Conservation (phyloP, 352 stramenopile species). For the Pythium phragmitis region DNA sequence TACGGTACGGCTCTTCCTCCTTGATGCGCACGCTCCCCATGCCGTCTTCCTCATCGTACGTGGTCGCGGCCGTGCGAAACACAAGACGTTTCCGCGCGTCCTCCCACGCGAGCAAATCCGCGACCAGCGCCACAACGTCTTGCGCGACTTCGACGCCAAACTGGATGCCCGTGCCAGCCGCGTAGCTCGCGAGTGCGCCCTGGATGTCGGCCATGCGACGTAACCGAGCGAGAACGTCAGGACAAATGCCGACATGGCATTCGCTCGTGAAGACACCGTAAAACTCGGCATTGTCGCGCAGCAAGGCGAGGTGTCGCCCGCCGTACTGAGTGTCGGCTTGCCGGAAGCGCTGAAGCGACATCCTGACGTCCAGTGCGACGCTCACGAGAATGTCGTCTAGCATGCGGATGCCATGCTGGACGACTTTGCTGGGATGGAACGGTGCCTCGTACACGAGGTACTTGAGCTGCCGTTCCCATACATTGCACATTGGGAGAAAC, state of each 20-base stretch:
- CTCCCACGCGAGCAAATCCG: slow-evolving; percentile 71
- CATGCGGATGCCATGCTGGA: slow-evolving; percentile 77
- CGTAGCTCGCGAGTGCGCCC: slow-evolving; percentile 65
- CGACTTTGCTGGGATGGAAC: slow-evolving; percentile 73
- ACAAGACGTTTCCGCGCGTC: slow-evolving; percentile 50
- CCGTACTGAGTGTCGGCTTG: slow-evolving; percentile 37
- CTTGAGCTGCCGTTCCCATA: slow-evolving; percentile 79
- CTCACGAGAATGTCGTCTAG: slow-evolving; percentile 82
- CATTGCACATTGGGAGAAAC: slow-evolving; percentile 67
- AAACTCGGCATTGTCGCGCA: slow-evolving; percentile 71
- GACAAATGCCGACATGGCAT: slow-evolving; percentile 43
- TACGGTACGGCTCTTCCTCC: slow-evolving; percentile 15
- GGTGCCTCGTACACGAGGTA: slow-evolving; percentile 78
- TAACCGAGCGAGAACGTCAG: slow-evolving; percentile 56
- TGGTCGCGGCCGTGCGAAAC: slow-evolving; percentile 14
- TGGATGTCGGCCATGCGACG: slow-evolving; percentile 80
- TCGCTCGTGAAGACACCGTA: slow-evolving; percentile 59
- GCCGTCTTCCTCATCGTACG: not conserved
- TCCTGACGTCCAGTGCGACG: slow-evolving; percentile 62
- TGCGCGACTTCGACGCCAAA: slow-evolving; percentile 79
- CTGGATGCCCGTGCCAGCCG: slow-evolving; percentile 59
- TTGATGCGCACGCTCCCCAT: slow-evolving; percentile 4
- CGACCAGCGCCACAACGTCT: slow-evolving; percentile 71
- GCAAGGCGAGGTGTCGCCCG: slow-evolving; percentile 64
- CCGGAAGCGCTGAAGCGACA: slow-evolving; percentile 48